Conservation (phyloP, 2,329 filamentous ascomycete genomes). For the Aureobasidium sp. region DNA sequence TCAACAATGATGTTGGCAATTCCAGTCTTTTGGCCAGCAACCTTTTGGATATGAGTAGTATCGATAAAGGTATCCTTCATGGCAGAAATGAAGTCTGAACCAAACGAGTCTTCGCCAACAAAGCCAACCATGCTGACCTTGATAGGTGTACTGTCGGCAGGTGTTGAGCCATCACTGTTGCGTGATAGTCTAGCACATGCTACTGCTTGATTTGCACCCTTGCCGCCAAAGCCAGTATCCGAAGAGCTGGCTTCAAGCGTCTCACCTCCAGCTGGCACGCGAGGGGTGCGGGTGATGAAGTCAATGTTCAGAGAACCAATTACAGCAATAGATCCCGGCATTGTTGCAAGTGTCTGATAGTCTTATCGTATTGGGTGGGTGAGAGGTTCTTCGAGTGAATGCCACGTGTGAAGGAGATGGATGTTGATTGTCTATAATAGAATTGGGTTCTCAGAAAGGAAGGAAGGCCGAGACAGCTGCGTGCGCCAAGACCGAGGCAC, state of each 20-base stretch:
- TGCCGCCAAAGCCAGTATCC: conserved; percentile 75
- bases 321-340: conserved; percentile 53
- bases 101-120: conserved; percentile 41
- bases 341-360: neutral
- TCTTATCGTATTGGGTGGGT: neutral
- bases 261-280: conserved; percentile 76
- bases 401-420: neutral
- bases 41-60: conserved; percentile 30
- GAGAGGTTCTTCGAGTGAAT: neutral
- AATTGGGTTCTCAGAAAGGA: neutral
- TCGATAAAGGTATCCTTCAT: conserved; percentile 39
- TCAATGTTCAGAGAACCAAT: conserved; percentile 94
- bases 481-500: neutral
- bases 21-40: conserved; percentile 39
- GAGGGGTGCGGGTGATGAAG: conserved; percentile 77
- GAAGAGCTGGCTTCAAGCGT: conserved; percentile 76
- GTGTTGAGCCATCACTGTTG: conserved; percentile 15
- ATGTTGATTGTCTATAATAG: neutral
- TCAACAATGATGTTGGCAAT: conserved; percentile 44
- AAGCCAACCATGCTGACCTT: conserved; percentile 43
- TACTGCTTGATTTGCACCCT: conserved; percentile 92
- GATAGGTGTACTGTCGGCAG: conserved; percentile 25
- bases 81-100: conserved; percentile 31
- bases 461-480: conserved; percentile 8
- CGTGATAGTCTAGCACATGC: conserved; percentile 67